Base-by-base conservation (phyloP, 352 stramenopile species). In the Globisporangium carolinianum region DNA sequence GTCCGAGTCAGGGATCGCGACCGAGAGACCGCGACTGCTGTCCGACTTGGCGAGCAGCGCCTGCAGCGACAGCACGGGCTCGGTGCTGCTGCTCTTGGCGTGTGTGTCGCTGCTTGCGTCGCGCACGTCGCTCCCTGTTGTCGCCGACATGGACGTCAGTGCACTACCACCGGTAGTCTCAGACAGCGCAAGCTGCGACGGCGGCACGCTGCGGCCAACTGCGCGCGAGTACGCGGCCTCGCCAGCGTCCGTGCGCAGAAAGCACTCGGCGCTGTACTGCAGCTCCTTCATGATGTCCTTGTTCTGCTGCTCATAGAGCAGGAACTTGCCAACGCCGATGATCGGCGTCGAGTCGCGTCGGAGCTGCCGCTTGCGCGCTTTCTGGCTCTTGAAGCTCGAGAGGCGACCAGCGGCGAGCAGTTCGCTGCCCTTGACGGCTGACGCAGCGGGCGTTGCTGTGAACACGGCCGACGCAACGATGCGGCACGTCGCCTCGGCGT, bases 231-330 rank as follows among this genome's bases (percentile, higher is more conserved):
- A 95, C 7, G 83, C 84, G 53, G 41, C 68, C 69, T 95, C 83
- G 6, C 82, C 80, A 37, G 75, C 79, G 39, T 71, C 58, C 4
- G 78, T 94, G 39, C 82, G 71, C 12, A 82, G 67, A 55, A 86
- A 96, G 3, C 94, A 79, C 58, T 96, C 86, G 1, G 84, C 85
- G 48, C 85, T 91, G 62, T 92, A 96, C 61, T 94, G 83, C 9
- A 96, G 66, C 57, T 96, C 86, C 61, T 96, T 96, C 54, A 96
- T 69, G n/a, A 96, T 80, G 45, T 96, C 86, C 60, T 94, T 94
- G 69, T 94, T 96, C 51, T 94, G 83, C 57, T 94, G 86, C 55
- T 94, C 85, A 58, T 87, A 96, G 4, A 96, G 61, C n/a, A 94
- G 53, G 48, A 96, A 82, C 43, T 94, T 94, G 14, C 86, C 84